Evolutionary conservation across 108 stramenopile species (phyloP), one percentile per base, ranked within the genome.

Genomic region (Nitzschia sp.): DNA sequence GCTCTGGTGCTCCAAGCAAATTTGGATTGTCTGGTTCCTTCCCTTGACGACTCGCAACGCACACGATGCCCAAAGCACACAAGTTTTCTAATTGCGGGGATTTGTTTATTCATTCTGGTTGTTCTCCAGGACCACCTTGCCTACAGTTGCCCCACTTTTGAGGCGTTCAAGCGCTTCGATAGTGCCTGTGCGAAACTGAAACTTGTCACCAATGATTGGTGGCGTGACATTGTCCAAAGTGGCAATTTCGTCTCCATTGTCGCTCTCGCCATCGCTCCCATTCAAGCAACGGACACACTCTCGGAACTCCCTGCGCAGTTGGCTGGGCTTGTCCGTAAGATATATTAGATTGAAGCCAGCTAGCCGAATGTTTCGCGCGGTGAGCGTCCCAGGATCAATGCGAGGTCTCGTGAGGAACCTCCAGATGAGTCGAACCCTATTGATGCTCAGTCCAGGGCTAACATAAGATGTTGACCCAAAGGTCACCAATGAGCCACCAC

Each of bases 331-430:
- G 35, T 77, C 70, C 1, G 76, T 77, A 25, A 77, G 54, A 36
- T 54, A 77, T 18, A 77, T 77, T 27, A 77, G 58, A 71, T 77
- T 77, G 54, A 77, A 77, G 17, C 76, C 76, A 18, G 38, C 49
- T 9, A 77, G 8, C 46, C 70, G 48, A 23, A 77, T 45, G 38
- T 77, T 77, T 3, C 76, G 61, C 8, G 59, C 8, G 2, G 70
- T 64, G 15, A 71, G 34, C 25, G 55, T 63, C 15, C 76, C 76
- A 25, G 76, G 76, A 61, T 77, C 76, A 17, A 77, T 65, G 0
- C 48, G 45, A 3, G 76, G 76, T 49, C 76, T 29, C 17, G 32
- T 70, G 2, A 77, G 26, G 0, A 65, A 77, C 28, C 36, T 42
- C 36, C 31, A 77, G 2, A 71, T 47, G 30, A 77, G 35, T 2